A percentile compares a stretch with the other conserved stretches of the same genome.
Conservation (phyloP, 768 basidiomycete species). For the Auricularia cornea region DNA sequence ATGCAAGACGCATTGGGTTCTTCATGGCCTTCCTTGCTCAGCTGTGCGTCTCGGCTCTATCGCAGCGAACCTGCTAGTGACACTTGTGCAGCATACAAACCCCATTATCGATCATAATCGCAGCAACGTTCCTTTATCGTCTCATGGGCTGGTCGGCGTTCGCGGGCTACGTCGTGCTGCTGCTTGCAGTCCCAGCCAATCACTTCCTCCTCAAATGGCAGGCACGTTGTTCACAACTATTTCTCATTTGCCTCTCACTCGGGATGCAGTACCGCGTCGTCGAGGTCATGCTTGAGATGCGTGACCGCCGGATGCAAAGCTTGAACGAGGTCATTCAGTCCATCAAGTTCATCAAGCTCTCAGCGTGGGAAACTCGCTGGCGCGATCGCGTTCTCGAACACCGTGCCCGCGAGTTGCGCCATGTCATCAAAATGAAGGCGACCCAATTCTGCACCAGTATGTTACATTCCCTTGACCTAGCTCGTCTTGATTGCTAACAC, state of each 20-base stretch:
- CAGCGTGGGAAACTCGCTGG: neutral
- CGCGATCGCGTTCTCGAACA: neutral
- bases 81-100: neutral
- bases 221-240: no score
- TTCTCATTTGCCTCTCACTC: no score
- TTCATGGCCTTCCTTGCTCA: neutral
- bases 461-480: neutral
- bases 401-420: neutral
- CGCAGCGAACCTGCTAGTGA: neutral
- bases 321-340: slow-evolving; percentile 1
- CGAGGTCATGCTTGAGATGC: neutral
- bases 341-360: slow-evolving; percentile 1
- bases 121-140: neutral
- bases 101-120: neutral
- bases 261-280: neutral
- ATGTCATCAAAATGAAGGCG: neutral
- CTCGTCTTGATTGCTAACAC: neutral
- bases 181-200: neutral
- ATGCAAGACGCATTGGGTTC: neutral
- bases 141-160: neutral
- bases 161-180: neutral
- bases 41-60: neutral
- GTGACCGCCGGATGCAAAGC: neutral
- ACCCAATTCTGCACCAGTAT: neutral
- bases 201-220: neutral